Percentiles rank a stretch among this genome's conserved stretches.
phyloP scores from a whole-genome alignment of 352 stramenopile genomes.

The Blastocystis sp. region DNA sequence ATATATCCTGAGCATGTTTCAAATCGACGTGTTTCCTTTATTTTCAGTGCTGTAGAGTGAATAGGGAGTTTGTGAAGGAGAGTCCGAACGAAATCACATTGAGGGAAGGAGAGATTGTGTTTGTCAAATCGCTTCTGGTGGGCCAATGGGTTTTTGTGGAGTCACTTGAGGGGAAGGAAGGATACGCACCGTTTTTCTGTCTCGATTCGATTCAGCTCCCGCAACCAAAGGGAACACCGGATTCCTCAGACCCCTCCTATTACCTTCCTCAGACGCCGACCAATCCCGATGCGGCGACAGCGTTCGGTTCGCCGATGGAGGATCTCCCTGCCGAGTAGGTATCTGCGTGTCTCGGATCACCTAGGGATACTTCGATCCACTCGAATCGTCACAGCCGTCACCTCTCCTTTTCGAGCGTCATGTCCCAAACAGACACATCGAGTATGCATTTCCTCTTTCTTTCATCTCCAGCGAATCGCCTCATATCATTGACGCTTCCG shows the following conservation, averaged over 20 bases:
- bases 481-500: background rate
- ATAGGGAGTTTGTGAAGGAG: background rate
- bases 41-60: background rate
- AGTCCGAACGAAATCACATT: background rate
- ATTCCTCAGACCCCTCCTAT: too few relatives aligned
- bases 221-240: background rate
- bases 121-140: background rate
- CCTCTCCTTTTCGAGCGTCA: background rate
- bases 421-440: background rate
- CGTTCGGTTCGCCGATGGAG: too few relatives aligned
- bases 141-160: constrained; percentile 8
- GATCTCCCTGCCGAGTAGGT: too few relatives aligned
- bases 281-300: too few relatives aligned
- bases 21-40: background rate
- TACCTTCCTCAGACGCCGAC: too few relatives aligned
- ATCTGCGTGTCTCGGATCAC: too few relatives aligned
- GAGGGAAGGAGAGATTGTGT: constrained; percentile 17
- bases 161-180: background rate
- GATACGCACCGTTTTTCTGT: constrained; percentile 4
- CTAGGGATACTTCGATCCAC: too few relatives aligned
- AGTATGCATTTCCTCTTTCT: background rate
- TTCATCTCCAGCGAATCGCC: background rate
- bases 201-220: background rate
- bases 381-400: too few relatives aligned
- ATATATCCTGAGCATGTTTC: constrained; percentile 33